Evolutionary conservation across 768 basidiomycete species (phyloP).

Genomic region (Lentinula lateritia): DNA sequence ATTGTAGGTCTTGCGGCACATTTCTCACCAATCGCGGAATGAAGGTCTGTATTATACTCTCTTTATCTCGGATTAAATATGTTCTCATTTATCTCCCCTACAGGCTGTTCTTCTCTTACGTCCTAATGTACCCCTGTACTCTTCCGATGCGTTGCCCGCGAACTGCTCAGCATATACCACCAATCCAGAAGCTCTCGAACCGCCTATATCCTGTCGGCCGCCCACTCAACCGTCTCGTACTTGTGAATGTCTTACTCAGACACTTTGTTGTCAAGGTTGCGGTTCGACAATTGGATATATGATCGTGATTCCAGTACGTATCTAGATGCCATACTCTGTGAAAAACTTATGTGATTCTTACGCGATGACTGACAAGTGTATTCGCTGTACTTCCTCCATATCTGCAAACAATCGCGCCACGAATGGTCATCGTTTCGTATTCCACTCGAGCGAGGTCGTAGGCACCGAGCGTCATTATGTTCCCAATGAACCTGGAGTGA

Average conservation of each 20-base stretch:
- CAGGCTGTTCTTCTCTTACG: slow-evolving; percentile 81
- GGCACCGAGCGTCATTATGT: slow-evolving; percentile 63
- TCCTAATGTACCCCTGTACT: slow-evolving; percentile 77
- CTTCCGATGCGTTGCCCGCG: slow-evolving; percentile 72
- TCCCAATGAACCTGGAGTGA: slow-evolving; percentile 57
- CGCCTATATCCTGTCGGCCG: slow-evolving; percentile 29
- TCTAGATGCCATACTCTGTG: neutral
- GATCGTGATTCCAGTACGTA: slow-evolving; percentile 62
- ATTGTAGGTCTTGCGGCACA: slow-evolving; percentile 66
- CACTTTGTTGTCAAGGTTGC: slow-evolving; percentile 75
- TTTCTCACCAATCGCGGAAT: slow-evolving; percentile 84
- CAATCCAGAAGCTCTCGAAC: slow-evolving; percentile 36
- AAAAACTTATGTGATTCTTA: slow-evolving; percentile 1
- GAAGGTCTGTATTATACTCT: slow-evolving; percentile 43
- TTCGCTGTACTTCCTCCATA: slow-evolving; percentile 69
- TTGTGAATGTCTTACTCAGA: slow-evolving; percentile 83
- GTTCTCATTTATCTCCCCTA: neutral
- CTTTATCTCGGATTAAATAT: neutral
- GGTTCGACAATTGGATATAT: slow-evolving; percentile 72
- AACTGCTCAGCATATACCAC: slow-evolving; percentile 68
- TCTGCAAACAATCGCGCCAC: slow-evolving; percentile 63
- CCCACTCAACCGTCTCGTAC: slow-evolving; percentile 41
- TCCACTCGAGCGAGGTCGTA: slow-evolving; percentile 66
- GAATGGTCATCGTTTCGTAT: slow-evolving; percentile 85
- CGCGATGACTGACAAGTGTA: slow-evolving; percentile 35